Evolutionary conservation across 768 basidiomycete genomes (phyloP), one percentile per base, ranked within the genome.

Genomic region (Exsudoporus frostii): DNA sequence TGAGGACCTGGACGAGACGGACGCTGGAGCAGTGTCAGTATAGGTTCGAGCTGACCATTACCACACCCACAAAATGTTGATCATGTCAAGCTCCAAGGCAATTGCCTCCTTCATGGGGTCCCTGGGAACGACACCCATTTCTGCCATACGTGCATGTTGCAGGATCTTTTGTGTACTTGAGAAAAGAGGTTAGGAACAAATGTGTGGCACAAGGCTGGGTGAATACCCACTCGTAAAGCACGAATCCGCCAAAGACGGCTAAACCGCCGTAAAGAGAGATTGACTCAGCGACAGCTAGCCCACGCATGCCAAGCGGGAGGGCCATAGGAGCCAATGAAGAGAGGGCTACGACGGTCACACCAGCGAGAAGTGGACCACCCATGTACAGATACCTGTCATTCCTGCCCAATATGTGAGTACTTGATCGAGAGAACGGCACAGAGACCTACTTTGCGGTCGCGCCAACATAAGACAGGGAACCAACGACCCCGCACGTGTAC

Each of bases 261-360:
- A 94, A 78, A 45, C 92, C 92, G 42, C 92, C 92, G 59, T 96
- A 95, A 4, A 94, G 77, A 17, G 85, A 86, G 51, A 95, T 80
- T 2, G 83, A 71, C 71, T 96, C 92, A 6, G 85, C 77, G 43
- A 91, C 68, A 5, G 88, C 88, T 34, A 95, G 79, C 25, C 82
- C 79, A 41, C 91, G 85, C 54, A 91, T 70, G 49, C 90, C 89
- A 58, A 91, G 80, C 13, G 92, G 90, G n/a, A 94, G 81, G 19
- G 86, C 82, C 84, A 95, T 86, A 0, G 92, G 92, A 10, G 92
- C 92, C 39, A 96, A 73, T n/a, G 86, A 86, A 63, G 86, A 84
- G 29, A 92, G 78, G 22, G 92, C 90, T 19, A 95, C 89, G 19
- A 94, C 90, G 14, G 90, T 90, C 11, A 96, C 82, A 51, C 92